Conservation (phyloP, 192 early-diverging fungal species). For the Mortierella alpina region DNA sequence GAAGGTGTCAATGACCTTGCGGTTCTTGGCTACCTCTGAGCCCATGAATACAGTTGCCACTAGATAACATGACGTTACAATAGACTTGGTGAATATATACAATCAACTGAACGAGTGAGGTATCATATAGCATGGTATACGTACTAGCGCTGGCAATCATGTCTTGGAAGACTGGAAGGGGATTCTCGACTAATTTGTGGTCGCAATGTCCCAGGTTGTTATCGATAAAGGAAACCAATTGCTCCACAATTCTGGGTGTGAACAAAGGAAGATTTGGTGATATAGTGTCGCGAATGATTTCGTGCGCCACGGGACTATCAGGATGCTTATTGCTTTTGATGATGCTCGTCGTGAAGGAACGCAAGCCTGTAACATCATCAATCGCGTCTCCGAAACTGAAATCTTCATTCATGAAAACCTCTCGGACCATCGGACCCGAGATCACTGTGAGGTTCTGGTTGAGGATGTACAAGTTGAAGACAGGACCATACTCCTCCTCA, state of each 20-base stretch:
- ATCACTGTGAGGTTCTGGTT: slow-evolving; percentile 30
- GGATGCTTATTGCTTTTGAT: slow-evolving; percentile 20
- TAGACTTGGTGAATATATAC: background rate
- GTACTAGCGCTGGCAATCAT: slow-evolving; percentile 57
- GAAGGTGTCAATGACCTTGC: slow-evolving; percentile 33
- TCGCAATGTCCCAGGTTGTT: slow-evolving; percentile 19
- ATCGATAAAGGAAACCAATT: slow-evolving; percentile 11
- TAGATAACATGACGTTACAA: background rate
- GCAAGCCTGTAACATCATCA: slow-evolving; percentile 19
- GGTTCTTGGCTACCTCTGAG: slow-evolving; percentile 21
- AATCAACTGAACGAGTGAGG: background rate
- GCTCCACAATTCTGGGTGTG: slow-evolving; percentile 43
- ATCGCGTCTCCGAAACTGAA: slow-evolving; percentile 34
- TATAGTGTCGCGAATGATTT: slow-evolving; percentile 41
- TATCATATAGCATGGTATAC: background rate
- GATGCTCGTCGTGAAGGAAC: slow-evolving; percentile 9
- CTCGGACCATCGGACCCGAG: slow-evolving; percentile 38
- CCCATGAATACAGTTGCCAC: slow-evolving; percentile 49
- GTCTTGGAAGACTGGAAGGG: slow-evolving; percentile 31
- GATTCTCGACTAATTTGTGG: slow-evolving; percentile 23
- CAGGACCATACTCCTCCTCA: slow-evolving; percentile 26
- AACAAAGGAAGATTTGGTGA: slow-evolving; percentile 51
- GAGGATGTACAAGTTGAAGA: slow-evolving; percentile 32
- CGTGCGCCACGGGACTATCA: slow-evolving; percentile 15
- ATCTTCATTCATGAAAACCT: slow-evolving; percentile 50